A percentile compares a stretch with the other conserved stretches of the same genome.
Evolutionary conservation across 768 basidiomycete species (phyloP).

Genomic region (Cyclocybe aegerita): DNA sequence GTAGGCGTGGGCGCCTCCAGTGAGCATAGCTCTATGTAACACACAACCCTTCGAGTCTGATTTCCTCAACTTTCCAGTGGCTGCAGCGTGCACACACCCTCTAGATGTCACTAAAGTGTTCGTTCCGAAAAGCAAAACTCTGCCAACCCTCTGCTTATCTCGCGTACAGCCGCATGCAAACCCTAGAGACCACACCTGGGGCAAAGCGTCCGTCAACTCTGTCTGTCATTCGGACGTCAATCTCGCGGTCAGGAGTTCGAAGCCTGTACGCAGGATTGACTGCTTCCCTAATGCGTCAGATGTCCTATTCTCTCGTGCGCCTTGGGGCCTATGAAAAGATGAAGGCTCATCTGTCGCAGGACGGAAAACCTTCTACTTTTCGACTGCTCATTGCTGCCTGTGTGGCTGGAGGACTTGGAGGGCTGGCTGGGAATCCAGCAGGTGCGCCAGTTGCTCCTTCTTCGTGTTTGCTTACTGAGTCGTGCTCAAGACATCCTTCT

Average conservation of each 20-base stretch:
- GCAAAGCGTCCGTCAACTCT: constrained; percentile 63
- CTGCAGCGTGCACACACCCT: constrained; percentile 80
- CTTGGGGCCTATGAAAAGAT: constrained; percentile 81
- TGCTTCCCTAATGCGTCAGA: constrained; percentile 83
- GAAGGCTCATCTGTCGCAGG: constrained; percentile 53
- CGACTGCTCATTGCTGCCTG: constrained; percentile 63
- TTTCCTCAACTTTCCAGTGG: constrained; percentile 48
- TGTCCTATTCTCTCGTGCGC: constrained; percentile 88
- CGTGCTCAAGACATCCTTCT: constrained; percentile 58
- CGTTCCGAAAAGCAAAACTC: constrained; percentile 20
- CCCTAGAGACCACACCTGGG: constrained; percentile 44
- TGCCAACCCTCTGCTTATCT: background rate
- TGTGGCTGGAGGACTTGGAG: constrained; percentile 78
- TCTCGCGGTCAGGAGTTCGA: constrained; percentile 65
- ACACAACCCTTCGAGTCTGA: background rate
- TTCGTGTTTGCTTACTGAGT: background rate
- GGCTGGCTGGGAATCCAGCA: constrained; percentile 83
- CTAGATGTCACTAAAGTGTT: constrained; percentile 86
- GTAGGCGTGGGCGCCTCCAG: constrained; percentile 64
- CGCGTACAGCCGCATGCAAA: constrained; percentile 74
- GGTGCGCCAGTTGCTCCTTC: constrained; percentile 36
- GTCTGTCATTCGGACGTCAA: constrained; percentile 59
- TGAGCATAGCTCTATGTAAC: constrained; percentile 29
- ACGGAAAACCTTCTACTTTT: constrained; percentile 51
- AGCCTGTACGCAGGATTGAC: constrained; percentile 82